A percentile compares a stretch with the other conserved stretches of the same genome.
phyloP scores from a whole-genome alignment of 768 basidiomycete species.

The Agaricus blazei region DNA sequence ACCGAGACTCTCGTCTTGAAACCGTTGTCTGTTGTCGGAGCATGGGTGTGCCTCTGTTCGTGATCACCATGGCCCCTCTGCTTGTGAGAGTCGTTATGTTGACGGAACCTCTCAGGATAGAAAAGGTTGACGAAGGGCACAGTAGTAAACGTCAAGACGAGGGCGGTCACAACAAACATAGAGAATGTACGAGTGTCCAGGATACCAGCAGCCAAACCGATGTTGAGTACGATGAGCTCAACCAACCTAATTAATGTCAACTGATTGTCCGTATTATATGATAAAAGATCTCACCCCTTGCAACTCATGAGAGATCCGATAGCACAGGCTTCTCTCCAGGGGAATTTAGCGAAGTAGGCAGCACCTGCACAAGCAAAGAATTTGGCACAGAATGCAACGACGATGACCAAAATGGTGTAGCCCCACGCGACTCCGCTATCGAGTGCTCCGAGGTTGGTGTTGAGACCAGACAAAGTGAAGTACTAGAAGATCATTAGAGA shows the following conservation, averaged over 20 bases:
- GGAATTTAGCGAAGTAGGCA: constrained; percentile 61
- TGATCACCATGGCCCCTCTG: not conserved
- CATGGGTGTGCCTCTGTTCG: constrained; percentile 7
- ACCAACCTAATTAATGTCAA: constrained; percentile 43
- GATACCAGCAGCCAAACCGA: constrained; percentile 68
- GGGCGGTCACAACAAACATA: constrained; percentile 82
- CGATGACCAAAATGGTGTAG: constrained; percentile 68
- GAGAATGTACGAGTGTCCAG: constrained; percentile 69
- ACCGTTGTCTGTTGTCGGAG: constrained; percentile 26
- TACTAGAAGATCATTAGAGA: constrained; percentile 38
- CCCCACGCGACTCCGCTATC: constrained; percentile 78
- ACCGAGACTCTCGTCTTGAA: constrained; percentile 61
- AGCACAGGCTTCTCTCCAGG: constrained; percentile 71
- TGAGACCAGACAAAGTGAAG: constrained; percentile 74
- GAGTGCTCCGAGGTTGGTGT: constrained; percentile 75
- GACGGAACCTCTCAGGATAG: constrained; percentile 65
- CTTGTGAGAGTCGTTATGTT: constrained; percentile 9
- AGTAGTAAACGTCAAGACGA: constrained; percentile 77
- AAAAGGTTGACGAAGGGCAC: constrained; percentile 77
- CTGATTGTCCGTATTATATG: not conserved
- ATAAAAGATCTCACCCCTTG: constrained; percentile 58
- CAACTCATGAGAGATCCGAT: constrained; percentile 88
- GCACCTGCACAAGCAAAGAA: constrained; percentile 63
- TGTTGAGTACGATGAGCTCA: constrained; percentile 89
- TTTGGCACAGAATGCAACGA: constrained; percentile 76